phyloP scores from a whole-genome alignment of 2,329 filamentous ascomycete genomes.

The Biscogniauxia marginata region DNA sequence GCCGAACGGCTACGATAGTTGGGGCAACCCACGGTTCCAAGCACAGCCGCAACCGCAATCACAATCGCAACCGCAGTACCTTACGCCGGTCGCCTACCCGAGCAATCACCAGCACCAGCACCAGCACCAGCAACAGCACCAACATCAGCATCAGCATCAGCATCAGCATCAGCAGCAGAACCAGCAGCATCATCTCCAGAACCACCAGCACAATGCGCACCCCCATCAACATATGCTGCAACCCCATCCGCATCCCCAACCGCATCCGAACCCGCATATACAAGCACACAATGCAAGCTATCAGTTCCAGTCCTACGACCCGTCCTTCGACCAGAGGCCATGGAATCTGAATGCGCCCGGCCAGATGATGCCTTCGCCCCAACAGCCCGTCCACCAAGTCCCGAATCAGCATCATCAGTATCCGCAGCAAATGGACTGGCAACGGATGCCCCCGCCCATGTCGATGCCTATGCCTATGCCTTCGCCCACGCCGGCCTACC shows the following conservation, averaged over 20 bases:
- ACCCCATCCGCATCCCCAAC: constrained; percentile 19
- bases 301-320: constrained; percentile 31
- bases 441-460: constrained; percentile 28
- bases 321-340: constrained; percentile 30
- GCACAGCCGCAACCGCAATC: constrained; percentile 8
- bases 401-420: constrained; percentile 33
- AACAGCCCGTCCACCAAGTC: constrained; percentile 25
- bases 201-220: not conserved
- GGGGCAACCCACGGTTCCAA: constrained; percentile 26
- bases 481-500: constrained; percentile 49
- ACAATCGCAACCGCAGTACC: constrained; percentile 9
- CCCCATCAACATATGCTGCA: constrained; percentile 15
- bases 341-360: constrained; percentile 15
- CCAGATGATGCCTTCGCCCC: constrained; percentile 26
- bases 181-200: constrained; percentile 5
- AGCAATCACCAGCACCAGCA: constrained; percentile 29
- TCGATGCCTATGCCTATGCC: constrained; percentile 21
- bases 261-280: constrained; percentile 24
- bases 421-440: constrained; percentile 27
- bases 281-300: constrained; percentile 29
- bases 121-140: constrained; percentile 21
- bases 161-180: constrained; percentile 27
- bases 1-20: constrained; percentile 27
- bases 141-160: constrained; percentile 22
- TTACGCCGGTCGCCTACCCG: constrained; percentile 5